Evolutionary conservation across 1,284 basidiomycete species (phyloP).

Genomic region (Leucoagaricus sp.): DNA sequence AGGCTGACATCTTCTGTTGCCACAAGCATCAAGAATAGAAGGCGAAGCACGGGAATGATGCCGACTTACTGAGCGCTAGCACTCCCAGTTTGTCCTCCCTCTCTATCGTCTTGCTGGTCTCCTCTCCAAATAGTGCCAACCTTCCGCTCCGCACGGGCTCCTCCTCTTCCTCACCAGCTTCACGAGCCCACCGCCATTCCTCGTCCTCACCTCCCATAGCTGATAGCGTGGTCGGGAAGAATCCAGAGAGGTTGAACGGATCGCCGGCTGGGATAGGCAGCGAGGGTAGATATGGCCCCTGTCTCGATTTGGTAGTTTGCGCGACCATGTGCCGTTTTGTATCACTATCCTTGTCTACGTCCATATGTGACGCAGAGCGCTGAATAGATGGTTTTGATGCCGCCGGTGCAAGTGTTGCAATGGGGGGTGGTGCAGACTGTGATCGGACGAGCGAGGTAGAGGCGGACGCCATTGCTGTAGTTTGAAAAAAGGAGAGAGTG

Average conservation of each 20-base stretch:
- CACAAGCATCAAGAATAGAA: constrained; percentile 17
- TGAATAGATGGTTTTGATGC: constrained; percentile 8
- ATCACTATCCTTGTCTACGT: constrained; percentile 8
- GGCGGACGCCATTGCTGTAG: constrained; percentile 19
- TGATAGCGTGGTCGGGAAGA: constrained; percentile 44
- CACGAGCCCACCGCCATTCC: constrained; percentile 45
- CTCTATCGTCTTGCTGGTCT: constrained; percentile 37
- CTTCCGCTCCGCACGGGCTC: constrained; percentile 18
- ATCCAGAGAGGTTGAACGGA: constrained; percentile 50
- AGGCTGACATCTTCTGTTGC: constrained; percentile 15
- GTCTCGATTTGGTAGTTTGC: constrained; percentile 4
- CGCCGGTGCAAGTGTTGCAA: constrained; percentile 17
- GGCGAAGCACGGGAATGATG: constrained; percentile 4
- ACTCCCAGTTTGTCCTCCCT: constrained; percentile 52
- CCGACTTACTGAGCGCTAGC: constrained; percentile 40
- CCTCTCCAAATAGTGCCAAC: constrained; percentile 18
- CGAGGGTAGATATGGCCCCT: constrained; percentile 1
- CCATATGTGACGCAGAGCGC: constrained; percentile 4
- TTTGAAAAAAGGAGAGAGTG: neutral
- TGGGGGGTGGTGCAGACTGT: constrained; percentile 36
- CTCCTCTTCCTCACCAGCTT: constrained; percentile 25
- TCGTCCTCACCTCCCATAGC: constrained; percentile 25
- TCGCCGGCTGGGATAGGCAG: constrained; percentile 33
- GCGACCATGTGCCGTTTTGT: constrained; percentile 7
- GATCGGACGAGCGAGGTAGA: constrained; percentile 31